Conservation (phyloP, 2,329 filamentous ascomycete genomes). For the Colletotrichum agaves region DNA sequence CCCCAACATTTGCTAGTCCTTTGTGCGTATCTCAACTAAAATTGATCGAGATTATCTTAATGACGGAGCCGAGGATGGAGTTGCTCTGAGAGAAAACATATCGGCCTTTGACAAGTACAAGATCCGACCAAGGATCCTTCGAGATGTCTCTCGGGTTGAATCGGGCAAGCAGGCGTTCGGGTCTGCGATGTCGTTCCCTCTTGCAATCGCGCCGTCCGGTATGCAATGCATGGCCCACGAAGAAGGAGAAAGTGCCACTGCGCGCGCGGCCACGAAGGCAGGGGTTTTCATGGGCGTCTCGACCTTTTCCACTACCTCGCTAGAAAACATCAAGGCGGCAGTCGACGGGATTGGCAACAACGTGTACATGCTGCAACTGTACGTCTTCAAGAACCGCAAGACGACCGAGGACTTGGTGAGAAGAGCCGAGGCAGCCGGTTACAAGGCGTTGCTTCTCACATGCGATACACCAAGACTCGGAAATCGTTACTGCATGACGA, state of each 20-base stretch:
- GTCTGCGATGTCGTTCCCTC: background rate
- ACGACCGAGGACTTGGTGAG: background rate
- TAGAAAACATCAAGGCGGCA: background rate
- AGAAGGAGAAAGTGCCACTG: background rate
- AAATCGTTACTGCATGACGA: background rate
- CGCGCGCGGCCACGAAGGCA: background rate
- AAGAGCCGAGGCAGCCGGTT: background rate
- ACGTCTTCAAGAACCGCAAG: background rate
- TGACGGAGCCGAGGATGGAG: background rate
- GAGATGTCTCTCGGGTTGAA: background rate
- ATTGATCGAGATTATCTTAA: no score
- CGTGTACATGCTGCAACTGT: background rate
- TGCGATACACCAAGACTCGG: background rate
- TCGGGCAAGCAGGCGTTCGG: background rate
- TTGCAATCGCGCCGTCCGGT: background rate
- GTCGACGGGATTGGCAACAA: background rate
- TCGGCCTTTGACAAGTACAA: conserved; percentile 1
- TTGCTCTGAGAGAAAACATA: background rate
- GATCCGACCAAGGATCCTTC: background rate
- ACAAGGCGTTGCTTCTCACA: background rate
- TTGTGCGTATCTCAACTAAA: no score
- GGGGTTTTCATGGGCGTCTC: background rate
- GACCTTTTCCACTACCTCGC: background rate
- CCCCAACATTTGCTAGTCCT: no score
- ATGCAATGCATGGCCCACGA: background rate